A percentile compares a stretch with the other conserved stretches of the same genome.
Evolutionary conservation across 2,329 filamentous ascomycete species (phyloP).

Genomic region (Pseudocercospora vitis): DNA sequence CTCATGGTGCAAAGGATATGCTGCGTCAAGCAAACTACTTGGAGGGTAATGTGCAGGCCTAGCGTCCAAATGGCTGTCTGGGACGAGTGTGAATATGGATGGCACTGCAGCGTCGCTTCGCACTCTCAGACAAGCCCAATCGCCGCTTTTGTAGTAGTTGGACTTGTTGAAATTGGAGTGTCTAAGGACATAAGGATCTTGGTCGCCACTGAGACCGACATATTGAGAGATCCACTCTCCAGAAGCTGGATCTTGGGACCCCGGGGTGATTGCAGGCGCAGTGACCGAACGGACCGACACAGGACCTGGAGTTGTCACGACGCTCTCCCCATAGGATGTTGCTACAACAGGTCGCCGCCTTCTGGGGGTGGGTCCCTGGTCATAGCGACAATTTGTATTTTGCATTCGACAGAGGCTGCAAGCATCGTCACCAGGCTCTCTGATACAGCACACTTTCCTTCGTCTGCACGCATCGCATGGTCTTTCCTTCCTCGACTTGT

Average conservation of each 20-base stretch:
- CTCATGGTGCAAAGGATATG: slow-evolving; percentile 27
- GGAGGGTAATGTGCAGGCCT: slow-evolving; percentile 24
- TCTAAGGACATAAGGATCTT: slow-evolving; percentile 26
- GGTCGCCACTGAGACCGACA: slow-evolving; percentile 25
- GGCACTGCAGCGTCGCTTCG: slow-evolving; percentile 13
- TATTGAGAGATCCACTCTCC: slow-evolving; percentile 28
- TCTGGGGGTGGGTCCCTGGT: slow-evolving; percentile 27
- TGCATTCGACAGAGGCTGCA: slow-evolving; percentile 28
- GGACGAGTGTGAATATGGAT: slow-evolving; percentile 23
- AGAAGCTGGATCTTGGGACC: not conserved
- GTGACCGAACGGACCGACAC: not conserved
- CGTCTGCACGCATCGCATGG: slow-evolving; percentile 28
- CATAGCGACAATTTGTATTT: slow-evolving; percentile 23
- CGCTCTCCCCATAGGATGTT: slow-evolving; percentile 3
- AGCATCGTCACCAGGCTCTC: slow-evolving; percentile 27
- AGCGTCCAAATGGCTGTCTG: slow-evolving; percentile 21
- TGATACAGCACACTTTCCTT: slow-evolving; percentile 29
- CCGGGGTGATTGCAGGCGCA: not conserved
- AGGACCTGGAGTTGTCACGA: slow-evolving; percentile 2
- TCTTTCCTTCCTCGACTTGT: slow-evolving; percentile 29
- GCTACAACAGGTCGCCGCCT: slow-evolving; percentile 18
- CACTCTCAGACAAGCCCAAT: slow-evolving; percentile 26
- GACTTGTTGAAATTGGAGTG: slow-evolving; percentile 28
- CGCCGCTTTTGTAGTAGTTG: slow-evolving; percentile 25
- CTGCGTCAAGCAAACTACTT: slow-evolving; percentile 23